These are phyloP conservation scores for Ilex paraguariensis DNA, from an alignment of 305 asterid species.

Conservation along the genomic window DNA sequence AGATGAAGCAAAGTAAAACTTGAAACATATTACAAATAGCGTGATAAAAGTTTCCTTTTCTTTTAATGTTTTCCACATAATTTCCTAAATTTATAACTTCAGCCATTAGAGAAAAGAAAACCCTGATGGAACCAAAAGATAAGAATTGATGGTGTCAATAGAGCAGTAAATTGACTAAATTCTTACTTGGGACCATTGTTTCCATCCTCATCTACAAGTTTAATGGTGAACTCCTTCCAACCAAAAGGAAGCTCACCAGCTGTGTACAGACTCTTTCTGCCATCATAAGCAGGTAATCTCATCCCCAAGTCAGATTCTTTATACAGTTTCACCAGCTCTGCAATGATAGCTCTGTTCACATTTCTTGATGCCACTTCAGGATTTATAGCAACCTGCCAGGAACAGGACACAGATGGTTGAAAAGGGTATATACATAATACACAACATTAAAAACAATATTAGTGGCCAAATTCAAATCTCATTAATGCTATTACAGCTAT, in stretches of 20 bases:
- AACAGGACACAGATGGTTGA: conserved; percentile 14
- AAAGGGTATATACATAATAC: conserved; percentile 10
- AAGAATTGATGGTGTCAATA: not conserved
- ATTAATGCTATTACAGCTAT: conserved; percentile 37
- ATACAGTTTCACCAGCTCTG: conserved; percentile 73
- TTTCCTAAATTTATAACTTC: not conserved
- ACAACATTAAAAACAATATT: conserved; percentile 33
- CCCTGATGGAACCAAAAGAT: conserved; percentile 7
- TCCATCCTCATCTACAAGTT: conserved; percentile 76
- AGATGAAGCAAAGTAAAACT: not conserved
- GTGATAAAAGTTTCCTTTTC: not conserved
- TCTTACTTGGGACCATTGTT: conserved; percentile 79
- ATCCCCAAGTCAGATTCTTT: conserved; percentile 84
- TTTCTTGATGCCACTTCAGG: conserved; percentile 88
- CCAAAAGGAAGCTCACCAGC: conserved; percentile 97
- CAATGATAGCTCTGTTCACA: conserved; percentile 79
- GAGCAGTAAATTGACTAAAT: conserved; percentile 2
- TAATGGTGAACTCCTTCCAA: conserved; percentile 80
- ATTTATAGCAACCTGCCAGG: conserved; percentile 68
- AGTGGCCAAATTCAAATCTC: conserved; percentile 30
- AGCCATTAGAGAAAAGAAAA: conserved; percentile 1
- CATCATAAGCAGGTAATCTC: conserved; percentile 97
- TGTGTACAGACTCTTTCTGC: conserved; percentile 83
- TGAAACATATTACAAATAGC: conserved; percentile 2
- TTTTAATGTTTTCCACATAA: not conserved